Evolutionary conservation across 345 rosid genomes (phyloP), one percentile per base, ranked within the genome.

Genomic region (Turritis glabra): DNA sequence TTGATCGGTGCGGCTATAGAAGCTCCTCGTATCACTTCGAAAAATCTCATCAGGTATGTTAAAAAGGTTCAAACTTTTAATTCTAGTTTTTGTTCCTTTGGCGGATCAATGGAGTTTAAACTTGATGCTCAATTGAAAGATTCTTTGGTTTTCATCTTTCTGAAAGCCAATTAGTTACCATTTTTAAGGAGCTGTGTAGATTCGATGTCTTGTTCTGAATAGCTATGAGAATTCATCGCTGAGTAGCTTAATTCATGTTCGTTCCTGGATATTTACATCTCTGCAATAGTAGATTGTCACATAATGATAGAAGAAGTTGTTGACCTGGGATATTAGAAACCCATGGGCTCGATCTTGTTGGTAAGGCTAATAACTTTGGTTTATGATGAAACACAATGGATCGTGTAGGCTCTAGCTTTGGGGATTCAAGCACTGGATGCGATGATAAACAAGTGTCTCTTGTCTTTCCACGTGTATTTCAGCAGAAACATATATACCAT

Each of bases 1-100:
- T 89, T 95, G 86, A 95, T 92, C 55, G 99, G 98, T 65, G 99
- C 99, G 27, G 98, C 99, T 8, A 89, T 92, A 23, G 92, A 92
- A 82, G 99, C 97, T 76, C 99, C 99, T 14, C 97, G 98, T 38
- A 94, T 94, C 40, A 94, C 97, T 67, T 94, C 98, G 19, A 94
- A 94, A 83, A 94, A 91, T 85, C 97, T 95, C 64, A 76, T 77
- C 71, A 77, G 80, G 80, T 76, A 9, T 27, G 35, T 69, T 43
- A 0, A 18, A n/a, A n/a, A 7, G 3, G 6, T 43, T 32, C 54
- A 57, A n/a, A 1, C 11, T 66, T 57, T n/a, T 32, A 32, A 52
- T 29, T 57, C 2, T 72, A 51, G 5, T 3, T 54, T 72, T 44
- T 57, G 17, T 38, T 48, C 66, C 40, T 47, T 58, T 33, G 25